Base-by-base conservation (phyloP, 768 basidiomycete genomes). In the Hygrocybe punicea region DNA sequence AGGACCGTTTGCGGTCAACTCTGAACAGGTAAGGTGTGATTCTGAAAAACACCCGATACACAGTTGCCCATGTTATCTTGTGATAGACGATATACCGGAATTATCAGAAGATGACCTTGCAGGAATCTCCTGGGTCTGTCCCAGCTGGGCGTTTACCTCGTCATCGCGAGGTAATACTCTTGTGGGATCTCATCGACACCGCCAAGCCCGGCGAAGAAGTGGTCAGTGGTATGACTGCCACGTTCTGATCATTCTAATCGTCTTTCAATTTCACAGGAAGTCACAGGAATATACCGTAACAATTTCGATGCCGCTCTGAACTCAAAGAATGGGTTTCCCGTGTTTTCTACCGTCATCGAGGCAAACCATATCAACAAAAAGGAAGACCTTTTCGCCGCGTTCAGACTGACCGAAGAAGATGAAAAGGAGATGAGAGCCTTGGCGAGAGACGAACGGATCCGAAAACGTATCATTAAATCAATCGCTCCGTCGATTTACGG, bases 301-400 rank as follows among this genome's bases (percentile, higher is more conserved):
- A 98, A 98, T 71, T 99, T 98, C 59, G 97, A 98, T 67, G 94
- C 96, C 19, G 92, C 95, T 2, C 84, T 99, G 63, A 99, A 99
- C 71, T 86, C 93, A 24, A 98, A 98, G 76, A 98, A 99, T 64
- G 97, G 97, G 6, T 99, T 99, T 77, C 97, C 97, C 2, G 97
- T 99, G 33, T 99, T 99, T 77, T 97, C 94, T 8, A 99, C 97
- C 19, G 83, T 99, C 61, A 89, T 99, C 56, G 97, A 98, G 70
- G 97, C 95, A 16, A 99, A 99, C 71, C 95, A 98, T 69, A 79
- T 99, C 68, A 98, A 97, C 78, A 98, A 98, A 79, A 98, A 98
- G 72, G 96, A 98, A 73, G 97, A 99, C 67, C 81, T 96, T 16
- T 98, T 98, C 64, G 96, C 97, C n/a, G 95, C 97, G 4, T 95